A percentile compares a stretch with the other conserved stretches of the same genome.
Evolutionary conservation across 306 rosid species (phyloP).

Genomic region (Benincasa hispida): DNA sequence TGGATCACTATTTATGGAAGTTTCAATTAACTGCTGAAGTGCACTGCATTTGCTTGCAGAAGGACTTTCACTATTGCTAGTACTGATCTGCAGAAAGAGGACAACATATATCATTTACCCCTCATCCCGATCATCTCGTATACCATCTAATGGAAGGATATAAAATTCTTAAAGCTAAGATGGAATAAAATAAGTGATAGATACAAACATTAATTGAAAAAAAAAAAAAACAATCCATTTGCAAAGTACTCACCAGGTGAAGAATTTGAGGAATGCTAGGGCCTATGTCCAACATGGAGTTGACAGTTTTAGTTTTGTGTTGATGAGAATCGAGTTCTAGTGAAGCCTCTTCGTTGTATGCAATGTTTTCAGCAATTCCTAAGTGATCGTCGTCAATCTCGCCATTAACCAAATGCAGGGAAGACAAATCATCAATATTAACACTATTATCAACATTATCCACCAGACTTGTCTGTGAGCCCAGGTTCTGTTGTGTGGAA

Average conservation of each 20-base stretch:
- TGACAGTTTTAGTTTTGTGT: constrained; percentile 29
- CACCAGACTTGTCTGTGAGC: constrained; percentile 32
- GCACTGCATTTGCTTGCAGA: constrained; percentile 49
- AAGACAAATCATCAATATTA: constrained; percentile 40
- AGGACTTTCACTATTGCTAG: constrained; percentile 57
- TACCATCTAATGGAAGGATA: background rate
- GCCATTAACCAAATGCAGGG: constrained; percentile 39
- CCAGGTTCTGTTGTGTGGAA: constrained; percentile 38
- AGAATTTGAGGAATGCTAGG: constrained; percentile 94
- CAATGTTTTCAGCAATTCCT: constrained; percentile 34
- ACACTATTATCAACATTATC: constrained; percentile 36
- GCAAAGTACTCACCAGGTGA: constrained; percentile 50
- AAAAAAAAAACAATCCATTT: background rate
- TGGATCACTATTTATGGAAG: constrained; percentile 55
- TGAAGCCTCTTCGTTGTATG: constrained; percentile 30
- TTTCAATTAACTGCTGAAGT: constrained; percentile 74
- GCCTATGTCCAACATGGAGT: constrained; percentile 36
- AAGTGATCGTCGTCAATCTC: constrained; percentile 36
- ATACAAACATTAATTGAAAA: background rate
- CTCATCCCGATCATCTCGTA: background rate
- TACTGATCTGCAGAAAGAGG: constrained; percentile 40
- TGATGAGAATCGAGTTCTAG: constrained; percentile 37
- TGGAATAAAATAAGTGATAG: background rate
- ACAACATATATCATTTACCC: background rate
- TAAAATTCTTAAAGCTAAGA: background rate